Evolutionary conservation across 2,329 filamentous ascomycete genomes (phyloP).

Genomic region (Colletotrichum horii): DNA sequence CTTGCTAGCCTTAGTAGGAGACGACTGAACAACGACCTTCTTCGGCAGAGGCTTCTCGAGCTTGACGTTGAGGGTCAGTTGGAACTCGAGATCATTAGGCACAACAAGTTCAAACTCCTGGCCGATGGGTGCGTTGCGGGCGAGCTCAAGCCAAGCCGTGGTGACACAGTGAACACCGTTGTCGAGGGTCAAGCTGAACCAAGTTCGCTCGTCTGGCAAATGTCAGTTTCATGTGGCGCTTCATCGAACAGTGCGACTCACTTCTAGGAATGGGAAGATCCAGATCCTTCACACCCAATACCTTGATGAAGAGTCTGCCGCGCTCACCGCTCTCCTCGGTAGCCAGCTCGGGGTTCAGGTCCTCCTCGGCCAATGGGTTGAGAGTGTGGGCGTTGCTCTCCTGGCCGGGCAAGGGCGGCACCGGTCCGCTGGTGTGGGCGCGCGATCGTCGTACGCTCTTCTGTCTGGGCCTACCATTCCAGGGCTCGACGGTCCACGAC

Average conservation of each 20-base stretch:
- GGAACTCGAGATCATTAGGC: constrained; percentile 97
- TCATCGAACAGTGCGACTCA: constrained; percentile 46
- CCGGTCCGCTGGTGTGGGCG: constrained; percentile 61
- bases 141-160: constrained; percentile 92
- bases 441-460: constrained; percentile 65
- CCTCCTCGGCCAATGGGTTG: constrained; percentile 73
- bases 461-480: constrained; percentile 82
- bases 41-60: constrained; percentile 78
- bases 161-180: constrained; percentile 98
- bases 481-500: constrained; percentile 96
- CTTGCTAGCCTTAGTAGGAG: constrained; percentile 68
- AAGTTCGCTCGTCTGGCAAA: constrained; percentile 78
- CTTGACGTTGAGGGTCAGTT: constrained; percentile 95
- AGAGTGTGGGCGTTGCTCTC: constrained; percentile 77
- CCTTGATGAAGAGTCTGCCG: constrained; percentile 94
- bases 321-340: constrained; percentile 84
- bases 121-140: constrained; percentile 89
- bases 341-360: constrained; percentile 58
- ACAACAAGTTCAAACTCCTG: constrained; percentile 99
- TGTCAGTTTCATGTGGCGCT: constrained; percentile 27
- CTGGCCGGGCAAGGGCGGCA: constrained; percentile 86
- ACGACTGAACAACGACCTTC: constrained; percentile 43
- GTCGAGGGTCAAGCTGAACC: constrained; percentile 96
- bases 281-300: constrained; percentile 96
- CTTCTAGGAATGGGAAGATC: constrained; percentile 90